Base-by-base conservation (phyloP, 495 filamentous ascomycete genomes). In the Chaetomidium leptoderma region DNA sequence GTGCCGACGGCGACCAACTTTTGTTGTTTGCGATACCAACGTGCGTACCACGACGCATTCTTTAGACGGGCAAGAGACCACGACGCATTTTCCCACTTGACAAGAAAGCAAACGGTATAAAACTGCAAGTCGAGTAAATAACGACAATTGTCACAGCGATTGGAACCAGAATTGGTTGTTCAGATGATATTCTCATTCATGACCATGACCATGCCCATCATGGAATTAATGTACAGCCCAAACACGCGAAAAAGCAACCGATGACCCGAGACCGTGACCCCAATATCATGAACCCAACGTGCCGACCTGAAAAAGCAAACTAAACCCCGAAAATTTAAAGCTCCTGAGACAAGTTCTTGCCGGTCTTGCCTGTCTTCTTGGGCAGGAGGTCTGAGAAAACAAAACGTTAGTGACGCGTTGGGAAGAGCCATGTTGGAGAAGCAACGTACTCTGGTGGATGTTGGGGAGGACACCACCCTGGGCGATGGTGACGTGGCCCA, bases 401-500 rank as follows among this genome's bases (percentile, higher is more conserved):
- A 29, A 11, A 59, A 21, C 26, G 72, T 89, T 76, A 86, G 82
- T 40, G 27, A 9, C 4, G 13, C 23, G 40, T 26, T 21, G 37
- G 2, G 5, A 21, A 50, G 27, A 16, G 24, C 50, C 37, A 9
- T n/a, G 0, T 40, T n/a, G 36, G 36, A 49, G n/a, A 21, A 3
- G 13, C 37, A 60, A 83, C 91, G 63, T 83, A 96, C 91, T 97
- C 76, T 95, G 90, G 82, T 97, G 91, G 63, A 96, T 95, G 84
- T 96, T 96, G 73, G 93, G 93, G 53, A 98, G 83, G 63, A 98
- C 93, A 96, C 93, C 93, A 80, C 93, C 93, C 79, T 97, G 93
- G 70, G 93, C 93, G 69, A 98, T 98, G 72, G 93, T 98, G 79
- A 97, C 93, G 72, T 97, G 93, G 56, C 93, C 93, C 53, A 98